phyloP scores from a whole-genome alignment of 1,139 yeast species.

The Blastobotrys illinoisensis region DNA sequence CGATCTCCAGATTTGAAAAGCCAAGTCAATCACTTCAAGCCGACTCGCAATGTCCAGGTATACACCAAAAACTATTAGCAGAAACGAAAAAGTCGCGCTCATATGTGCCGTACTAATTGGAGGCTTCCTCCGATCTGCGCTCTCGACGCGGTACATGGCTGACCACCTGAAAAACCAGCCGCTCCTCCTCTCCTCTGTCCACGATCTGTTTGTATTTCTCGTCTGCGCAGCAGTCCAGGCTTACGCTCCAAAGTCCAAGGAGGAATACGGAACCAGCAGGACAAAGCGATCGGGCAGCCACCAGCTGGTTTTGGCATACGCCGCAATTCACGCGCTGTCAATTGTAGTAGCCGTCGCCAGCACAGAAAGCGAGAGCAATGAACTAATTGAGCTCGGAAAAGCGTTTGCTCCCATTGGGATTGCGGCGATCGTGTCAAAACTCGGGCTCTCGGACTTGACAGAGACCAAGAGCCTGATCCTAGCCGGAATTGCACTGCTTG shows the following conservation, averaged over 20 bases:
- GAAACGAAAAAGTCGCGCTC: background rate
- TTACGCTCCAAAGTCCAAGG: background rate
- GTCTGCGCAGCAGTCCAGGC: background rate
- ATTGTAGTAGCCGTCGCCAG: background rate
- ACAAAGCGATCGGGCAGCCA: background rate
- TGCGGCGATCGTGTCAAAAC: background rate
- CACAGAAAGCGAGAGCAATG: background rate
- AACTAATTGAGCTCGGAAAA: background rate
- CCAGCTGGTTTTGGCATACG: background rate
- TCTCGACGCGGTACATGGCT: background rate
- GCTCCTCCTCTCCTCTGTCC: background rate
- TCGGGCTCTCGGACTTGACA: background rate
- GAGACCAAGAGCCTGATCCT: background rate
- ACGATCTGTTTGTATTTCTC: background rate
- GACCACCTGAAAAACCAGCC: background rate
- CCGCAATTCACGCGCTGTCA: background rate
- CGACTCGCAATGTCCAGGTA: background rate
- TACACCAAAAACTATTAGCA: background rate
- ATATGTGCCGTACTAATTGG: background rate
- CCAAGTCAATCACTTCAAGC: background rate
- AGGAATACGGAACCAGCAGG: background rate
- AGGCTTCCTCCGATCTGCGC: background rate
- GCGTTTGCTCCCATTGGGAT: background rate
- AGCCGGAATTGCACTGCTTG: background rate
- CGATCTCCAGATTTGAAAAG: too few species aligned